These are phyloP conservation scores for Aspergillus calidoustus DNA, from an alignment of 2,329 filamentous ascomycete species.

Conservation along the genomic window DNA sequence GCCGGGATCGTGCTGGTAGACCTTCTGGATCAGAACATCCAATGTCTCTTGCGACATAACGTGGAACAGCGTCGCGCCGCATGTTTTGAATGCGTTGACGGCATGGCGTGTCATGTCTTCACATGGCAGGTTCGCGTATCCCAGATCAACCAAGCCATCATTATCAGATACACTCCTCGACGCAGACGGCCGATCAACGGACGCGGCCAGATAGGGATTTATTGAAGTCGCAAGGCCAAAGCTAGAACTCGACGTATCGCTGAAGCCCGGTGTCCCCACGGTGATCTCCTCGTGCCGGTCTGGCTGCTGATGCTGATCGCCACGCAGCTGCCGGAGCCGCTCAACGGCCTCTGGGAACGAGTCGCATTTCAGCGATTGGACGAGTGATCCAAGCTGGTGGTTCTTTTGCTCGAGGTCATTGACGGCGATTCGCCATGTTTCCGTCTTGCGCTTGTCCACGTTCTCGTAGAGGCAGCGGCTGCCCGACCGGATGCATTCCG, in stretches of 20 bases:
- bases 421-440: slow-evolving; percentile 2
- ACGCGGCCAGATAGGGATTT: neutral
- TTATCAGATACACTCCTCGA: neutral
- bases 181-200: neutral
- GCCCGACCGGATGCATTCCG: neutral
- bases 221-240: no score
- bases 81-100: neutral
- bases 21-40: neutral
- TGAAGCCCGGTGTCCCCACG: neutral
- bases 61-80: neutral
- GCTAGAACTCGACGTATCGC: neutral
- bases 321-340: neutral
- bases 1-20: neutral
- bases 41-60: neutral
- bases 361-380: neutral
- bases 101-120: neutral
- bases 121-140: neutral
- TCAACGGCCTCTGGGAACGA: neutral
- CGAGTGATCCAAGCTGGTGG: neutral
- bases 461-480: neutral
- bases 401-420: neutral
- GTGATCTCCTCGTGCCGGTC: neutral
- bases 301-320: neutral
- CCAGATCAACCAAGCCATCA: neutral
- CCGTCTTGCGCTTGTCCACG: neutral